Evolutionary conservation across 352 stramenopile genomes (phyloP), one percentile per base, ranked within the genome.

Genomic region (Globisporangium paroecandrum): DNA sequence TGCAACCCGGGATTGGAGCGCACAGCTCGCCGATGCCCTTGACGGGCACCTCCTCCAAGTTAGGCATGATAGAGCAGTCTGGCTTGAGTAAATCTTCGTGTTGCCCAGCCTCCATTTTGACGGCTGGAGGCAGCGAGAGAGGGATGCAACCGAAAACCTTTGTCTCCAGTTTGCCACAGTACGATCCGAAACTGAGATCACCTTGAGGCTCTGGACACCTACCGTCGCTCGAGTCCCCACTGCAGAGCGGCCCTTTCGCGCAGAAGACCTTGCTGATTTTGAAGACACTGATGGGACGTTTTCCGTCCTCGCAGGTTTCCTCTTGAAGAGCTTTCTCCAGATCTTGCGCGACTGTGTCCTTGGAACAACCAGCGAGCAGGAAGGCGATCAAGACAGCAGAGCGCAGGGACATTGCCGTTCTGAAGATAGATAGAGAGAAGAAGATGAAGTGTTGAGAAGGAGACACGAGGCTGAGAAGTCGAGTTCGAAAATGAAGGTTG

Each of bases 191-290:
- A 7, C 36, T 25, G 54, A 60, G 54, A 8, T 27, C 4, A 4
- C 25, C 27, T 24, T 69, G 36, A 9, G 64, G 64, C 15, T 32
- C 64, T n/a, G 64, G 55, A 29, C 64, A 69, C 20, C 46, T 56
- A 12, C 64, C 64, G 15, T 32, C 32, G 57, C 32, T 59, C 38
- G 64, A 59, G 7, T 27, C 18, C 6, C 62, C 62, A 27, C 27
- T 27, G n/a, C 62, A 67, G 32, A 58, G 58, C 20, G 62, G 49
- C 24, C 15, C n/a, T 12, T 53, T 24, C 20, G 36, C 62, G 12
- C 62, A 67, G 24, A 67, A 61, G 2, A 25, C 1, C 32, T 22
- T 20, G 29, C 7, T 10, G 12, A 32, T 25, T 20, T 56, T 24
- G 15, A n/a, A n/a, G 20, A 67, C 62, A 24, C 62, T 67, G 47